Evolutionary conservation across 1,284 basidiomycete genomes (phyloP).

Genomic region (Irpex sp.): DNA sequence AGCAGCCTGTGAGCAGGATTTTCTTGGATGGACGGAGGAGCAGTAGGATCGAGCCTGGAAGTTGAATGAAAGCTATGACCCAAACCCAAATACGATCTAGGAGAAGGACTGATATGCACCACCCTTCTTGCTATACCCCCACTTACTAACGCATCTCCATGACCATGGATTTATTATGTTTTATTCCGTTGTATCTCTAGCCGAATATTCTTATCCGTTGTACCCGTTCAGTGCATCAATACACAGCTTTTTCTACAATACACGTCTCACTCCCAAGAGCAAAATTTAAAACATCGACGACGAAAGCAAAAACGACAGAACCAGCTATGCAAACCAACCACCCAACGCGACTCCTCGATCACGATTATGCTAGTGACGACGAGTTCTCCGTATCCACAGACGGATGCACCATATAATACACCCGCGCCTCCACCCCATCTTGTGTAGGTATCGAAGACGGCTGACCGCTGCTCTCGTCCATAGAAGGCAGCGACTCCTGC

Average conservation of each 20-base stretch:
- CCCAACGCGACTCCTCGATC: not conserved
- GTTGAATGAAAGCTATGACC: conserved; percentile 5
- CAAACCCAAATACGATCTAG: too few species aligned
- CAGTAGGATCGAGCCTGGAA: conserved; percentile 34
- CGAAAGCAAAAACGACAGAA: not conserved
- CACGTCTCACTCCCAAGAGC: not conserved
- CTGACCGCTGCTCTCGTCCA: conserved; percentile 51
- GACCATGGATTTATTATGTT: too few species aligned
- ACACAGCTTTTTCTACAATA: not conserved
- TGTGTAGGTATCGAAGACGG: conserved; percentile 39
- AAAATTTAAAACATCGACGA: not conserved
- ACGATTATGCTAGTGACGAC: conserved; percentile 26
- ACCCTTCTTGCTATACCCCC: not conserved
- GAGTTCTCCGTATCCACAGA: conserved; percentile 67
- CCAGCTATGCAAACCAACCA: not conserved
- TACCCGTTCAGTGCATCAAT: not conserved
- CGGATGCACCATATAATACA: conserved; percentile 81
- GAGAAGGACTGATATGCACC: too few species aligned
- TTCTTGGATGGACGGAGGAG: conserved; percentile 67
- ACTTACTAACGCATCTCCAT: not conserved
- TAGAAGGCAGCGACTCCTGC: conserved; percentile 69
- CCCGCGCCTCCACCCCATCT: conserved; percentile 52
- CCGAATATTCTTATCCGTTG: not conserved
- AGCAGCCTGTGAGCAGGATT: conserved; percentile 66
- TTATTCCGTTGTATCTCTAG: too few species aligned